Evolutionary conservation across 2,329 filamentous ascomycete genomes (phyloP).

Genomic region (Nothophoma quercina): DNA sequence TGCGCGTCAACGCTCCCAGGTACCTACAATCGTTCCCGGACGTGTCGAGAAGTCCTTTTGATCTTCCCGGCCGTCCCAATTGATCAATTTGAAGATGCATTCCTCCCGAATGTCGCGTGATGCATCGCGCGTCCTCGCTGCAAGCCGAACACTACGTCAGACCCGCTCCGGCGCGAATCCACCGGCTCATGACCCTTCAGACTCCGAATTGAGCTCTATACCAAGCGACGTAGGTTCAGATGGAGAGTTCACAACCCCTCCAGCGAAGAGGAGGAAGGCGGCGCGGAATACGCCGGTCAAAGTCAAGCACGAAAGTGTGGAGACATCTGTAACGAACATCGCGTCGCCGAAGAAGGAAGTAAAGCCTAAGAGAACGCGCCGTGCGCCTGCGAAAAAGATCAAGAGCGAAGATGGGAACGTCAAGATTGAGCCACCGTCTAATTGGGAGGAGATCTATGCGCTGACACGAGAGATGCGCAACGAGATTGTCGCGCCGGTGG

Average conservation of each 20-base stretch:
- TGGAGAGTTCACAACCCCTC: conserved; percentile 20
- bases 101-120: conserved; percentile 50
- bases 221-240: conserved; percentile 38
- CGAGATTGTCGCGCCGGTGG: conserved; percentile 79
- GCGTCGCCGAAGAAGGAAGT: conserved; percentile 35
- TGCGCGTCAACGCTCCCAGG: neutral
- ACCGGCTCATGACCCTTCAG: conserved; percentile 32
- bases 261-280: conserved; percentile 59
- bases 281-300: conserved; percentile 44
- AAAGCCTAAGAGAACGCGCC: conserved; percentile 47
- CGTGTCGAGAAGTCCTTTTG: too few relatives aligned
- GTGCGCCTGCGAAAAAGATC: conserved; percentile 46
- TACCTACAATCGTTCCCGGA: neutral
- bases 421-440: conserved; percentile 69
- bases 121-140: conserved; percentile 42
- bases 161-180: conserved; percentile 38
- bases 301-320: conserved; percentile 32
- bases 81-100: conserved; percentile 34
- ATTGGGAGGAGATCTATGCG: conserved; percentile 85
- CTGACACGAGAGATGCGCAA: conserved; percentile 80
- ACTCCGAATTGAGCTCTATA: conserved; percentile 44
- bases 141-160: conserved; percentile 44
- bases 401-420: conserved; percentile 40
- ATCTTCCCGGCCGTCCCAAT: neutral
- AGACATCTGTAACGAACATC: conserved; percentile 24